phyloP scores from a whole-genome alignment of 2,329 filamentous ascomycete genomes.

The Fusarium poae region DNA sequence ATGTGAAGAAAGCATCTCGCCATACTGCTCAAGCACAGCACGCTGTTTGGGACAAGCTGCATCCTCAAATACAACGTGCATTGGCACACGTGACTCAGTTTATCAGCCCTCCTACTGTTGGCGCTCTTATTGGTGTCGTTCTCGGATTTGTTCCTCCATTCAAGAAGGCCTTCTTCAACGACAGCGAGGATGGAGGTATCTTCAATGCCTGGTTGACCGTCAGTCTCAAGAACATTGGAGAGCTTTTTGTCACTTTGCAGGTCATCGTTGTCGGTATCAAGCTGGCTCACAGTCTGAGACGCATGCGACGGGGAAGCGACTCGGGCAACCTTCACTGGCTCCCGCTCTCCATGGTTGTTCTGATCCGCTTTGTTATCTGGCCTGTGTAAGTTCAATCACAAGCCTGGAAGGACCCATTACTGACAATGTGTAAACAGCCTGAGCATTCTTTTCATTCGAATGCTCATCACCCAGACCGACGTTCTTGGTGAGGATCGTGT shows the following conservation, averaged over 20 bases:
- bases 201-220: constrained; percentile 37
- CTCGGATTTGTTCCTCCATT: constrained; percentile 26
- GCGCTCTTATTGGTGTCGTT: constrained; percentile 18
- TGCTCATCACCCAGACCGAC: constrained; percentile 20
- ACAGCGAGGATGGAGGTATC: constrained; percentile 27
- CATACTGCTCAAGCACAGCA: constrained; percentile 23
- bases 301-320: constrained; percentile 25
- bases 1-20: constrained; percentile 21
- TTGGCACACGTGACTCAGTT: constrained; percentile 21
- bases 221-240: constrained; percentile 36
- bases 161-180: constrained; percentile 32
- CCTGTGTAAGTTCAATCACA: constrained; percentile 16
- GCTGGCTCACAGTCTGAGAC: constrained; percentile 35
- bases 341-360: constrained; percentile 12
- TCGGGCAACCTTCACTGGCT: constrained; percentile 25
- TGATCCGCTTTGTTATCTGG: constrained; percentile 31
- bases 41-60: constrained; percentile 26
- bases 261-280: constrained; percentile 38
- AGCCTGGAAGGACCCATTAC: neutral
- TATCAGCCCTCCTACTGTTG: constrained; percentile 28
- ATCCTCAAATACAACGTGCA: constrained; percentile 15
- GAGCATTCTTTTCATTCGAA: constrained; percentile 29
- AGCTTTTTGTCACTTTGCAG: constrained; percentile 32
- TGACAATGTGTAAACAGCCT: constrained; percentile 8
- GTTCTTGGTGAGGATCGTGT: constrained; percentile 25